phyloP scores from a whole-genome alignment of 2,329 filamentous ascomycete genomes.

The Hymenoscyphus linearis region DNA sequence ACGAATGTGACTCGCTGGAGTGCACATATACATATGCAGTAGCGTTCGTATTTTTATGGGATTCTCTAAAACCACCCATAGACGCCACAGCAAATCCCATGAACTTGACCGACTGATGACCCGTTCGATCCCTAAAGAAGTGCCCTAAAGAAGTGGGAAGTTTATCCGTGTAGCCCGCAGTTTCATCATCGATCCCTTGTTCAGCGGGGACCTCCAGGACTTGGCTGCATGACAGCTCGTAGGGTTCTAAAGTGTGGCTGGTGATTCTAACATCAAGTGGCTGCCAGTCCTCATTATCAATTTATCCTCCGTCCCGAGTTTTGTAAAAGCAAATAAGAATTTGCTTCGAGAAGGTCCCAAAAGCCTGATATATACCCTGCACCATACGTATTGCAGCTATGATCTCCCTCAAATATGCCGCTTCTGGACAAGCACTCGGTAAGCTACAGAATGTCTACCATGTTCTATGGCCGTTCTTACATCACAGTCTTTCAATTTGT shows the following conservation, averaged over 20 bases:
- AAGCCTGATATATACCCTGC: constrained; percentile 19
- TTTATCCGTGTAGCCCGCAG: background rate
- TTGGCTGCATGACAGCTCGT: background rate
- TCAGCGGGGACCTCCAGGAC: background rate
- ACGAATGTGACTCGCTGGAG: background rate
- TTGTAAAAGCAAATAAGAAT: background rate
- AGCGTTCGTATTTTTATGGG: background rate
- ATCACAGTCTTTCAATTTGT: background rate
- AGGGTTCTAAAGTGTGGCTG: constrained; percentile 10
- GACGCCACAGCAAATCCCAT: background rate
- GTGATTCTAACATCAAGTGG: background rate
- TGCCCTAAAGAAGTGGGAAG: too few species aligned
- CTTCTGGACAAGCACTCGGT: background rate
- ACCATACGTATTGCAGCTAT: constrained; percentile 4
- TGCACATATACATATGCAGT: background rate
- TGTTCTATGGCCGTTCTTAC: background rate
- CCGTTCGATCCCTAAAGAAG: background rate
- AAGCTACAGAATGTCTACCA: background rate
- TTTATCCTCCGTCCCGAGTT: background rate
- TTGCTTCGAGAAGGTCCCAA: background rate
- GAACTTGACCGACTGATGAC: background rate
- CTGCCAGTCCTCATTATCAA: background rate
- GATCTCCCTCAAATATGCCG: constrained; percentile 5
- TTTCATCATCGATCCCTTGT: background rate
- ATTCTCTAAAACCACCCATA: background rate